These are phyloP conservation scores for Caryopteris hybrid DNA, from an alignment of 305 asterid species.

Conservation along the genomic window DNA sequence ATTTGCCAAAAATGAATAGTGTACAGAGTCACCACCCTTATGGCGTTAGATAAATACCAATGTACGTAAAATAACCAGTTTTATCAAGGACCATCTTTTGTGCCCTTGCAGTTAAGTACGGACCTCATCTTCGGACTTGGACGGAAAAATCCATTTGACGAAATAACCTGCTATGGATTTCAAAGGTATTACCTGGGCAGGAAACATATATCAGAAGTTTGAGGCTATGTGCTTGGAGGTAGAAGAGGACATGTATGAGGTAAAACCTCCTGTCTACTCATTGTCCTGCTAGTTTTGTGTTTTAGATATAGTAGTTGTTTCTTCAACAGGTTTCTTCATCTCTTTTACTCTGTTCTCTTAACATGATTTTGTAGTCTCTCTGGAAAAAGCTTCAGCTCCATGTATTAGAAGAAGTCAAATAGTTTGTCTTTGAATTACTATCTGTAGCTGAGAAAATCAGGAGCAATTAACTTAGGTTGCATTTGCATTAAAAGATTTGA, in stretches of 20 bases:
- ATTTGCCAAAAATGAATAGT: too few species aligned
- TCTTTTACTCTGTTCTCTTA: neutral
- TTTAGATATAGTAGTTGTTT: too few species aligned
- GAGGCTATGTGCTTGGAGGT: constrained; percentile 84
- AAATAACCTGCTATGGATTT: constrained; percentile 46
- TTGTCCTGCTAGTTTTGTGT: constrained; percentile 1
- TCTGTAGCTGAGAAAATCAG: too few species aligned
- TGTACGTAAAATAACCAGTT: neutral
- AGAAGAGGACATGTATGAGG: constrained; percentile 84
- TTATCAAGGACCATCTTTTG: too few species aligned
- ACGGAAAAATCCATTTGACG: constrained; percentile 6
- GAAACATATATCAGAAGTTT: constrained; percentile 62
- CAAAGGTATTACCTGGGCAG: constrained; percentile 76
- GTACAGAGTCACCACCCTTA: neutral
- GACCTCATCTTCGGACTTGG: constrained; percentile 13
- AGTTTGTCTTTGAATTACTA: too few species aligned
- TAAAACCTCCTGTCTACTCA: constrained; percentile 14
- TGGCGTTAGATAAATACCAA: neutral
- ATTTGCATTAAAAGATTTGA: too few species aligned
- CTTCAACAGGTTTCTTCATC: too few species aligned
- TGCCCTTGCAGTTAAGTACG: constrained; percentile 24
- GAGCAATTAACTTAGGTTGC: too few species aligned
- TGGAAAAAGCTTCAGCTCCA: neutral
- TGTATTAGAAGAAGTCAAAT: too few species aligned
- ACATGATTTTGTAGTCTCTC: neutral